Percentiles rank a stretch among this genome's conserved stretches.
These are phyloP conservation scores for Medicago ruthenica DNA, from an alignment of 306 rosid species.

Conservation along the genomic window DNA sequence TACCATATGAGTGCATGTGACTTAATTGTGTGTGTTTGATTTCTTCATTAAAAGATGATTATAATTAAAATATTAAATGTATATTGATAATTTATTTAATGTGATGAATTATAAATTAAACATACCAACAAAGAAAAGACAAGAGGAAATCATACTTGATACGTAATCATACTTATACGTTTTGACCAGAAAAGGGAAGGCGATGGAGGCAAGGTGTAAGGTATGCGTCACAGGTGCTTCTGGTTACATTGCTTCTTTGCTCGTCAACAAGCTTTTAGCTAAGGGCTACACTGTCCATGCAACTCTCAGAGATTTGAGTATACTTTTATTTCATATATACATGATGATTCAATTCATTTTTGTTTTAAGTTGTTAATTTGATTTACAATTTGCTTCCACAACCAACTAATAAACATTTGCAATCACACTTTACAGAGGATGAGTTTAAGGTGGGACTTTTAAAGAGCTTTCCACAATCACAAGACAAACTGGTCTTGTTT, in stretches of 20 bases:
- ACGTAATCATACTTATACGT: too few species aligned
- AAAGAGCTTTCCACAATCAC: conserved; percentile 48
- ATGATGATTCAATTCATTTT: too few species aligned
- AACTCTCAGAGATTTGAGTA: conserved; percentile 54
- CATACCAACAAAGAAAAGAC: background rate
- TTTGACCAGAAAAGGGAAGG: background rate
- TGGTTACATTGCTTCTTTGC: conserved; percentile 8
- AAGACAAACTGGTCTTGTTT: conserved; percentile 47
- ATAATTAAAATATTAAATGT: background rate
- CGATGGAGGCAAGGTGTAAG: background rate
- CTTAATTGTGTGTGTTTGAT: too few species aligned
- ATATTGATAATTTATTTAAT: background rate
- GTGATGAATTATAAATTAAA: background rate
- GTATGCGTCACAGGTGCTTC: conserved; percentile 64
- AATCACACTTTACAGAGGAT: conserved; percentile 44
- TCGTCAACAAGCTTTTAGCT: conserved; percentile 50
- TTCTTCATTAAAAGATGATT: too few species aligned
- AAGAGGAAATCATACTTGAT: background rate
- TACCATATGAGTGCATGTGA: too few species aligned
- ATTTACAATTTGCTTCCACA: background rate
- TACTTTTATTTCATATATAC: background rate
- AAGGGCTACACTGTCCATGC: conserved; percentile 61
- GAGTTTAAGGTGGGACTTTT: conserved; percentile 47
- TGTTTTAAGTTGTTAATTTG: background rate
- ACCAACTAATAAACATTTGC: background rate